Conservation (phyloP, 2,329 filamentous ascomycete species). For the Xylaria digitata region DNA sequence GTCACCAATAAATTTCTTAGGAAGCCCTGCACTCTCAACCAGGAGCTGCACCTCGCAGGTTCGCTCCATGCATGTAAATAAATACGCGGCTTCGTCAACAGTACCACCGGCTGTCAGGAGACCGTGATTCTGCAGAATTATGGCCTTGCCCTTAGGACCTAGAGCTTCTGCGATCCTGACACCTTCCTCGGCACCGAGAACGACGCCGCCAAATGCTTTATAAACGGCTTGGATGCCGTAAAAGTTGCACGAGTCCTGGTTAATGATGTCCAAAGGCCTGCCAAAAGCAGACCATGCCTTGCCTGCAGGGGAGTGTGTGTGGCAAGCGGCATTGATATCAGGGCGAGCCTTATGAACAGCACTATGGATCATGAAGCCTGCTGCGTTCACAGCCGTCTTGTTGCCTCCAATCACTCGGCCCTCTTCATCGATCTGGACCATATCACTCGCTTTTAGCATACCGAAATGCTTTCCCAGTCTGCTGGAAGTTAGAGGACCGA, state of each 20-base stretch:
- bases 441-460: conserved; percentile 65
- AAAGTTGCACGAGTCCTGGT: conserved; percentile 65
- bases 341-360: conserved; percentile 66
- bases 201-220: conserved; percentile 67
- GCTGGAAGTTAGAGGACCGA: neutral
- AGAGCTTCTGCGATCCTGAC: conserved; percentile 65
- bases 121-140: conserved; percentile 71
- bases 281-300: conserved; percentile 68
- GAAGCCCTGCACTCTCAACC: conserved; percentile 62
- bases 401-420: conserved; percentile 67
- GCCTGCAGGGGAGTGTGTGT: conserved; percentile 65
- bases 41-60: conserved; percentile 68
- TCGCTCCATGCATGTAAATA: conserved; percentile 69
- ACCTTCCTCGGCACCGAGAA: conserved; percentile 67
- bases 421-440: conserved; percentile 66
- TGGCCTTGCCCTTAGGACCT: conserved; percentile 58
- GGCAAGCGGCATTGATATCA: conserved; percentile 67
- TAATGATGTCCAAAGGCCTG: conserved; percentile 65
- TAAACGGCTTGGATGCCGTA: conserved; percentile 68
- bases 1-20: conserved; percentile 30
- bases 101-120: conserved; percentile 68
- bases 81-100: conserved; percentile 71
- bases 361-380: conserved; percentile 69
- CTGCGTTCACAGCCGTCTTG: conserved; percentile 60
- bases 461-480: conserved; percentile 65